Percentiles rank a stretch among this genome's conserved stretches.
Evolutionary conservation across 2,329 filamentous ascomycete species (phyloP).

Genomic region (Dothistroma pini): DNA sequence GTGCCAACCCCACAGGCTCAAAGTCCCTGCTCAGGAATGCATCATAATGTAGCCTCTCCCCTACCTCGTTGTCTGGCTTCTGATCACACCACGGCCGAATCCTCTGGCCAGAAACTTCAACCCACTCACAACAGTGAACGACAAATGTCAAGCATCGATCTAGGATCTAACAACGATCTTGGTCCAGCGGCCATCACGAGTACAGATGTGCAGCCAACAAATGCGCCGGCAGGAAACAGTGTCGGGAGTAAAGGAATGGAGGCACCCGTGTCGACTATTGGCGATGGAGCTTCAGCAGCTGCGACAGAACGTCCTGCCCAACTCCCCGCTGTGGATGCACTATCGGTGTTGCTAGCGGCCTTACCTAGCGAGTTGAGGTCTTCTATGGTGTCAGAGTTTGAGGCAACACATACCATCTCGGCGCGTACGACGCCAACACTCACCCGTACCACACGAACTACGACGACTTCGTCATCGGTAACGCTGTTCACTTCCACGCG

Average conservation of each 20-base stretch:
- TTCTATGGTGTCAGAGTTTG: slow-evolving; percentile 5
- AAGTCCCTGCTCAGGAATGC: background rate
- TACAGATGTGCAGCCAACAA: background rate
- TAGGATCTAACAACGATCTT: background rate
- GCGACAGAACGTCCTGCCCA: background rate
- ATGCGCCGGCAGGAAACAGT: background rate
- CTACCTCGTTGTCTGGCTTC: background rate
- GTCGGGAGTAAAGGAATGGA: slow-evolving; percentile 7
- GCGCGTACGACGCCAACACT: background rate
- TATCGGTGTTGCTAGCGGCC: slow-evolving; percentile 8
- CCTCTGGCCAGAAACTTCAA: background rate
- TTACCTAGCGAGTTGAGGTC: slow-evolving; percentile 7
- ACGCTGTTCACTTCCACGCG: slow-evolving; percentile 2
- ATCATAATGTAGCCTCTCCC: slow-evolving; percentile 2
- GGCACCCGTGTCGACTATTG: slow-evolving; percentile 2
- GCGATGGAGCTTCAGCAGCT: slow-evolving; percentile 5
- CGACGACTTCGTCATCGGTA: background rate
- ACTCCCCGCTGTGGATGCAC: slow-evolving; percentile 8
- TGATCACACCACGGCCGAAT: background rate
- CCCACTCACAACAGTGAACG: background rate
- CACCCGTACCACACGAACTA: background rate
- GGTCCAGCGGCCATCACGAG: background rate
- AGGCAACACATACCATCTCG: background rate
- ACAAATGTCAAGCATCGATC: background rate
- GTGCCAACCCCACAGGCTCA: slow-evolving; percentile 6